phyloP scores from a whole-genome alignment of 2,329 filamentous ascomycete species.

The Fusarium sp. region DNA sequence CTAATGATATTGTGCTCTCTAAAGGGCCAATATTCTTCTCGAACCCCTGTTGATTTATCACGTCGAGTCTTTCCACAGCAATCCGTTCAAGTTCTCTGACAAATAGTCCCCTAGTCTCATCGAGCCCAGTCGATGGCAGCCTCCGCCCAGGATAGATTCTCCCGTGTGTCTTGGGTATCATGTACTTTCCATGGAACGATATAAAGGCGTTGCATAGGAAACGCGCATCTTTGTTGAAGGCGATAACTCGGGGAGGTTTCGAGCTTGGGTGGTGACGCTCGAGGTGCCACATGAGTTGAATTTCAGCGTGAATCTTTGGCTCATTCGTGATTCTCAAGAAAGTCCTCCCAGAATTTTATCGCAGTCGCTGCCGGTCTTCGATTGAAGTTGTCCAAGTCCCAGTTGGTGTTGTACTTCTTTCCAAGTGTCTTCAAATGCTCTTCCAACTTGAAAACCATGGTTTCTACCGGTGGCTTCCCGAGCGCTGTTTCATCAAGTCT shows the following conservation, averaged over 20 bases:
- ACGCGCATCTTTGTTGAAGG: slow-evolving; percentile 33
- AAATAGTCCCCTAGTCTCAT: not conserved
- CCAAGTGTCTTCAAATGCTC: not conserved
- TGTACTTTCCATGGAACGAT: not conserved
- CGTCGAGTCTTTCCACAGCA: not conserved
- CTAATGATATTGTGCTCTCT: slow-evolving; percentile 15
- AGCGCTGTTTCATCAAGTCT: not conserved
- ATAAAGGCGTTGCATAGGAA: slow-evolving; percentile 35
- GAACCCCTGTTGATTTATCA: not conserved
- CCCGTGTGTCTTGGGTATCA: slow-evolving; percentile 20
- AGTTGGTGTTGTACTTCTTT: not conserved
- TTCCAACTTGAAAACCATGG: not conserved
- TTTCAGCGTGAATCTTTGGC: slow-evolving; percentile 32
- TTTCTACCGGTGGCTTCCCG: not conserved
- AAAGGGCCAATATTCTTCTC: not conserved
- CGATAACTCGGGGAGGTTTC: slow-evolving; percentile 24
- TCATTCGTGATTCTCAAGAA: not conserved
- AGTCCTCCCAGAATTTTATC: not conserved
- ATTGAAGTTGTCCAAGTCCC: not conserved
- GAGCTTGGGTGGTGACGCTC: not conserved
- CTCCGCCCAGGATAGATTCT: slow-evolving; percentile 32
- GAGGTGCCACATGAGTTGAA: slow-evolving; percentile 33
- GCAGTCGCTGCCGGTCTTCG: not conserved
- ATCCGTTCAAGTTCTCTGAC: not conserved
- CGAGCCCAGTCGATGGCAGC: not conserved